Evolutionary conservation across 768 basidiomycete genomes (phyloP).

Genomic region (Trametes villosa): DNA sequence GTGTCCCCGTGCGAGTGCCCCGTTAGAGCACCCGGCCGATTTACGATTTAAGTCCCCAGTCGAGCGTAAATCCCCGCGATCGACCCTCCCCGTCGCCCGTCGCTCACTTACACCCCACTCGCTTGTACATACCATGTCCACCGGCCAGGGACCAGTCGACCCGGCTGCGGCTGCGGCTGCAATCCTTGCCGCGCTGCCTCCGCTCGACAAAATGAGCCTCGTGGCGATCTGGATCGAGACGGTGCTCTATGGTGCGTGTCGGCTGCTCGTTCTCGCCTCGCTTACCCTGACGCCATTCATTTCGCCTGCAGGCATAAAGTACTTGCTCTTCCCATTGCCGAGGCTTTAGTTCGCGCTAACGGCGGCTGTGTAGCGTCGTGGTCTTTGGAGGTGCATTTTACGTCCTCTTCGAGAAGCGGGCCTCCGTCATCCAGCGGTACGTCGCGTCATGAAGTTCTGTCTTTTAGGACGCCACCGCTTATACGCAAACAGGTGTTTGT

Average conservation of each 20-base stretch:
- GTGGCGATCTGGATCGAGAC: constrained; percentile 4
- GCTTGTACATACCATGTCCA: not conserved
- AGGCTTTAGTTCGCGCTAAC: not conserved
- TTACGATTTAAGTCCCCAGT: too few species aligned
- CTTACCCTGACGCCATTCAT: not conserved
- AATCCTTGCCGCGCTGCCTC: not conserved
- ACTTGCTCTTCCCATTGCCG: too few species aligned
- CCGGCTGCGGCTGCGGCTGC: not conserved
- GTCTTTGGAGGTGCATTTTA: not conserved
- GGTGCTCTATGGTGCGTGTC: not conserved
- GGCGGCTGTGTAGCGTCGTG: not conserved
- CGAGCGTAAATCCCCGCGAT: too few species aligned
- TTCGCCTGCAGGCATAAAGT: not conserved
- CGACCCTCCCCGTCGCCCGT: not conserved
- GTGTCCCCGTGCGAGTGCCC: too few species aligned
- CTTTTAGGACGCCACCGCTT: not conserved
- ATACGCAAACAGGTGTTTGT: not conserved
- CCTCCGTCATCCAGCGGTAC: not conserved
- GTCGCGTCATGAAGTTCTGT: not conserved
- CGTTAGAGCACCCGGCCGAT: too few species aligned
- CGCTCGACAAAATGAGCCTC: constrained; percentile 1
- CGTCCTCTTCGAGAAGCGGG: not conserved
- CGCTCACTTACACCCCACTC: not conserved
- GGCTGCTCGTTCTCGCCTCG: too few species aligned
- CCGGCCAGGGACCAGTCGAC: too few species aligned